A percentile compares a stretch with the other conserved stretches of the same genome.
Evolutionary conservation across 257 asterid genomes (phyloP).

Genomic region (Solanum sejunctum): DNA sequence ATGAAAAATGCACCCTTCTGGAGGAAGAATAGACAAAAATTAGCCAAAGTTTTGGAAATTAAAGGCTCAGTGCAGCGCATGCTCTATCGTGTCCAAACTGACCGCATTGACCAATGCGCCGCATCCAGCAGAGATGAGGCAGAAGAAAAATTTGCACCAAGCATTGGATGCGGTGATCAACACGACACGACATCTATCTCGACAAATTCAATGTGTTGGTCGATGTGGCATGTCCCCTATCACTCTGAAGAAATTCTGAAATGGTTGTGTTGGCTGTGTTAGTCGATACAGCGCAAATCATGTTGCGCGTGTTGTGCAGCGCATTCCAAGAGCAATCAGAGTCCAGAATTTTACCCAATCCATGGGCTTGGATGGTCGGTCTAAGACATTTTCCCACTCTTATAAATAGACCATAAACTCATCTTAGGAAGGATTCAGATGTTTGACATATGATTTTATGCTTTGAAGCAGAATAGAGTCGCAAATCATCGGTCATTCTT

Average conservation of each 20-base stretch:
- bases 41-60: neutral
- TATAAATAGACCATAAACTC: neutral
- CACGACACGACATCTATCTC: neutral
- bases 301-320: neutral
- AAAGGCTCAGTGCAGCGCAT: neutral
- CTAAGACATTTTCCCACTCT: neutral
- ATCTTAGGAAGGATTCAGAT: neutral
- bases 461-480: neutral
- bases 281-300: neutral
- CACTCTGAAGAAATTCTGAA: neutral
- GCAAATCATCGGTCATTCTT: neutral
- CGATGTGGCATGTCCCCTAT: neutral
- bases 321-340: neutral
- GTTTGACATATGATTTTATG: neutral
- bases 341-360: neutral
- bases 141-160: neutral
- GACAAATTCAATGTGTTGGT: neutral
- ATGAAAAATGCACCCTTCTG: too few species aligned
- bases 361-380: neutral
- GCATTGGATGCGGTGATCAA: neutral
- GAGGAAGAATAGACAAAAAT: too few species aligned
- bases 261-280: neutral
- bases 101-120: neutral
- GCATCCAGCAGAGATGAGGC: neutral
- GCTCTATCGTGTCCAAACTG: neutral